phyloP scores from a whole-genome alignment of 257 asterid species.

The Nicotiana paniculata region DNA sequence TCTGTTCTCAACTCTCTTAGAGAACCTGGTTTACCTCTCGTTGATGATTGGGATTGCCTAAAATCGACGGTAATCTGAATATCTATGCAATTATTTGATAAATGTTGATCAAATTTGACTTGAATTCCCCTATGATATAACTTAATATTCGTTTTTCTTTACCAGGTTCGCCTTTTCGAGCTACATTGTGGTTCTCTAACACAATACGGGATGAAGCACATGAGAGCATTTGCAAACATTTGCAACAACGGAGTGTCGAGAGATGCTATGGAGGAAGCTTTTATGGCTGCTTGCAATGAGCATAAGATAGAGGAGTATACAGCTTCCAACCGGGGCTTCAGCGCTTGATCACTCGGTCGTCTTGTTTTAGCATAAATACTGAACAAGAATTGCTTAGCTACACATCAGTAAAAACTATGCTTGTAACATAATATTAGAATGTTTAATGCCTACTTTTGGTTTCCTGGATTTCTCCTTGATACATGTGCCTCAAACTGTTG shows the following conservation, averaged over 20 bases:
- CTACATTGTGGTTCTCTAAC: slow-evolving; percentile 61
- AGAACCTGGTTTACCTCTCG: slow-evolving; percentile 46
- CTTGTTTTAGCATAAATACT: background rate
- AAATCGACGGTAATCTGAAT: slow-evolving; percentile 54
- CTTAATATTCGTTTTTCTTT: background rate
- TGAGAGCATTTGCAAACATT: slow-evolving; percentile 79
- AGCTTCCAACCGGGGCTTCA: slow-evolving; percentile 28
- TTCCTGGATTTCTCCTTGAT: background rate
- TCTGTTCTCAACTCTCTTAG: slow-evolving; percentile 39
- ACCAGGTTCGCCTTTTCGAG: slow-evolving; percentile 68
- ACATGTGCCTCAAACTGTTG: background rate
- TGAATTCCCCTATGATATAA: background rate
- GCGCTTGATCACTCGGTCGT: slow-evolving; percentile 30
- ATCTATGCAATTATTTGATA: background rate
- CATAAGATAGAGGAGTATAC: slow-evolving; percentile 22
- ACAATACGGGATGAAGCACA: slow-evolving; percentile 86
- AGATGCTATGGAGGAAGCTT: slow-evolving; percentile 53
- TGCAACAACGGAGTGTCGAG: slow-evolving; percentile 47
- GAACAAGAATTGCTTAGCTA: background rate
- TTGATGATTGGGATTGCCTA: slow-evolving; percentile 84
- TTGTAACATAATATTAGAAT: background rate
- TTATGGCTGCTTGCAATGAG: slow-evolving; percentile 45
- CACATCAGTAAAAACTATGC: background rate
- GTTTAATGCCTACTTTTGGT: background rate
- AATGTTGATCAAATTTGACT: background rate